Conservation (phyloP, 1,284 basidiomycete genomes). For the Schizophyllum commune region DNA sequence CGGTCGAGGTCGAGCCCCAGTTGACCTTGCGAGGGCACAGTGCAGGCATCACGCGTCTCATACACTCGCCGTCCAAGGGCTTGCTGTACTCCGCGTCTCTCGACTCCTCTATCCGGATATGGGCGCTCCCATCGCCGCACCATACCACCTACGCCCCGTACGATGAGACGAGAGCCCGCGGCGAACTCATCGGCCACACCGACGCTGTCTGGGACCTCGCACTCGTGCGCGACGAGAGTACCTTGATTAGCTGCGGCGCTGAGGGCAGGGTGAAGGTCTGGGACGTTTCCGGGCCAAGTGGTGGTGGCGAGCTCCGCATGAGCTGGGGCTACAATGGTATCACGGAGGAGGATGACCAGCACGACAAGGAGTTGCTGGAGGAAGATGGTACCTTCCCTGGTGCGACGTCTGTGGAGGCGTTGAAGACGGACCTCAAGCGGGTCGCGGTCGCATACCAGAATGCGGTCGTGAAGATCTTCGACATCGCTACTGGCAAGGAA, state of each 20-base stretch:
- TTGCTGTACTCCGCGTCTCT: constrained; percentile 88
- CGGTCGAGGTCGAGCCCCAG: constrained; percentile 83
- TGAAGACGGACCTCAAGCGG: constrained; percentile 73
- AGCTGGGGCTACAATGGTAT: constrained; percentile 78
- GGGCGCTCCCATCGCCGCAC: constrained; percentile 68
- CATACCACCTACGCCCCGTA: constrained; percentile 85
- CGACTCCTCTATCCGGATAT: constrained; percentile 89
- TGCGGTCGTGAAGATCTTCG: constrained; percentile 85
- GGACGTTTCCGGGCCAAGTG: constrained; percentile 67
- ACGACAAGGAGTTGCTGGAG: constrained; percentile 33
- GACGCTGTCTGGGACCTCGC: constrained; percentile 95
- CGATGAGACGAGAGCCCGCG: constrained; percentile 70
- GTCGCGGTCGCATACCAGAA: constrained; percentile 90
- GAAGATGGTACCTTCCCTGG: constrained; percentile 44
- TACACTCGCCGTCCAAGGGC: constrained; percentile 72
- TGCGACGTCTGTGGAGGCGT: constrained; percentile 75
- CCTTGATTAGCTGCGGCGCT: constrained; percentile 83
- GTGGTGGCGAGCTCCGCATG: constrained; percentile 54
- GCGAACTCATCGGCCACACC: constrained; percentile 84
- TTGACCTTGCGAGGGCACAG: constrained; percentile 92
- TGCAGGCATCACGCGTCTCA: constrained; percentile 83
- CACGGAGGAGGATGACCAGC: constrained; percentile 38
- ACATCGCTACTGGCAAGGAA: constrained; percentile 82
- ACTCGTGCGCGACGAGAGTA: constrained; percentile 65
- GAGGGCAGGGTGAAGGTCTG: constrained; percentile 93